phyloP scores from a whole-genome alignment of 148 eudicot species.

The Cornus florida region DNA sequence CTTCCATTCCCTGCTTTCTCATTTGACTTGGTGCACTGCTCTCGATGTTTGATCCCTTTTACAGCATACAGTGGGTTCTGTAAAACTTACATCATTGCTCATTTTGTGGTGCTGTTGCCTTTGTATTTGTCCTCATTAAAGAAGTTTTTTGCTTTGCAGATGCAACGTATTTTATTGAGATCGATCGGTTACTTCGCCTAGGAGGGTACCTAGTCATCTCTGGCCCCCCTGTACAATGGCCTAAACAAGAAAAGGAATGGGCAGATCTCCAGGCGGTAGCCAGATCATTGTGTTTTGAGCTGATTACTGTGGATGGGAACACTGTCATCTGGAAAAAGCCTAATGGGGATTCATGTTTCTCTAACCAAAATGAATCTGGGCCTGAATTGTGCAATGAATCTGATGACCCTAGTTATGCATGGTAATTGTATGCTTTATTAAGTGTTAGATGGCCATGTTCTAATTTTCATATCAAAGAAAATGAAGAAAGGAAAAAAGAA shows the following conservation, averaged over 20 bases:
- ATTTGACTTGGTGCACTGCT: slow-evolving; percentile 97
- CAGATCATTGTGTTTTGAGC: slow-evolving; percentile 90
- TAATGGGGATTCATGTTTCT: slow-evolving; percentile 69
- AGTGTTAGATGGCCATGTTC: background rate
- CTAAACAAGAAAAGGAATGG: slow-evolving; percentile 95
- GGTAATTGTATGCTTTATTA: slow-evolving; percentile 43
- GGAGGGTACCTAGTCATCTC: slow-evolving; percentile 94
- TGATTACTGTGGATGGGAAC: slow-evolving; percentile 88
- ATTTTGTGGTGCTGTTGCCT: background rate
- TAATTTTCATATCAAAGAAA: background rate
- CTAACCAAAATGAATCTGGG: slow-evolving; percentile 86
- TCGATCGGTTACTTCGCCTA: slow-evolving; percentile 92
- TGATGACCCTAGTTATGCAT: slow-evolving; percentile 84
- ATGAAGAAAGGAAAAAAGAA: background rate
- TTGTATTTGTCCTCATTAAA: slow-evolving; percentile 1
- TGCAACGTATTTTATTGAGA: slow-evolving; percentile 94
- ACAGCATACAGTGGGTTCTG: slow-evolving; percentile 89
- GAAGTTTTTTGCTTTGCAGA: slow-evolving; percentile 49
- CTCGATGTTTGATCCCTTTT: slow-evolving; percentile 94
- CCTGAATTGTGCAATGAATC: slow-evolving; percentile 67
- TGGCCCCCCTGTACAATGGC: slow-evolving; percentile 98
- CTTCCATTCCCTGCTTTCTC: slow-evolving; percentile 97
- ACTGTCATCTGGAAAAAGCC: slow-evolving; percentile 96
- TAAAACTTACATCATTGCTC: slow-evolving; percentile 1
- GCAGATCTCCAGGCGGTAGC: slow-evolving; percentile 97